Base-by-base conservation (phyloP, 495 filamentous ascomycete genomes). In the Aspergillus avenaceus region DNA sequence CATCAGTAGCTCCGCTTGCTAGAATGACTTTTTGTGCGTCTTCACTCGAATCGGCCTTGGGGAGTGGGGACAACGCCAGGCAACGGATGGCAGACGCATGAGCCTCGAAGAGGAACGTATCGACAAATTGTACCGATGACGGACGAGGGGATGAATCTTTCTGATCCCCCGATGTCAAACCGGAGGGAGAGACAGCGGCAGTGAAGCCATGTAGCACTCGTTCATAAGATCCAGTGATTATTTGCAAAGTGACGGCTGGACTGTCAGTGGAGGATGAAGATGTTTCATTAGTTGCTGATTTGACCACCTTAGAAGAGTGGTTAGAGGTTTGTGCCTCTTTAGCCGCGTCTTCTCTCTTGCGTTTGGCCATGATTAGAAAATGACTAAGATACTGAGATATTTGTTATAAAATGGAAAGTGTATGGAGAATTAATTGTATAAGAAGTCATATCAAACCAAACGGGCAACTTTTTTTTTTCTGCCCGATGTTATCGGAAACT, bases 21-120 rank as follows among this genome's bases (percentile, higher is more conserved):
- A 97, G 80, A 42, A 91, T 83, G 41, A 93, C 76, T 62, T 90
- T 96, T 58, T 85, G 82, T 0, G 80, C 73, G 29, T 78, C 69
- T 4, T 58, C 54, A 5, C 78, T 71, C 34, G 69, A 63, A 53
- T 71, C 70, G 44, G 66, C 55, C 9, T 78, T 79, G 13, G 89
- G 84, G 3, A 85, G 76, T 1, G 91, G 89, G 0, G 91, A 96
- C 54, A 98, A 67, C 13, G 91, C 89, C 22, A 99, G 77, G 60
- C 88, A 92, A 58, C 90, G 85, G 65, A 99, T 91, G 25, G 95
- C 81, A 22, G 91, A 91, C 41, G 81, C 76, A 72, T 99, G 93
- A 21, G 95, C 90, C 65, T 88, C 85, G 77, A 99, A 96, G 47
- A 99, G 81, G 72, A 99, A 99, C 6, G 86, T 91, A 68, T 99